phyloP scores from a whole-genome alignment of 192 early-diverging fungal genomes.

The Podila epigama region DNA sequence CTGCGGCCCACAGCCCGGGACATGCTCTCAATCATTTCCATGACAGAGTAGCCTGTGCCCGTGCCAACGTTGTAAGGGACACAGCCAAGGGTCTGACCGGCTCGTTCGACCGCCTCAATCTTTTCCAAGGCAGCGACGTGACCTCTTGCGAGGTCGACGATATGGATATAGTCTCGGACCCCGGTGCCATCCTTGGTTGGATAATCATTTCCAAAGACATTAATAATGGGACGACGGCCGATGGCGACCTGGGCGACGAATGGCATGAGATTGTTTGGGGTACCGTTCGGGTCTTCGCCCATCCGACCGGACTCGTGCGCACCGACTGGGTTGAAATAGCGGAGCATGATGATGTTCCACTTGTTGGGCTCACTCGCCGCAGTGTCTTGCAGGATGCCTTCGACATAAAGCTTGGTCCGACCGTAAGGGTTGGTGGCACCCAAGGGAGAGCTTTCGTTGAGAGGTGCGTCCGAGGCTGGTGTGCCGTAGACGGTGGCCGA shows the following conservation, averaged over 20 bases:
- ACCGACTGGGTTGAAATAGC: slow-evolving; percentile 99
- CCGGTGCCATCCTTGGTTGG: slow-evolving; percentile 92
- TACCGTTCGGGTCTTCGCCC: slow-evolving; percentile 89
- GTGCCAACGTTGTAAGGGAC: slow-evolving; percentile 90
- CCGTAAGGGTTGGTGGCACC: slow-evolving; percentile 91
- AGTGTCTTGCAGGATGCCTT: slow-evolving; percentile 74
- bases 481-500: slow-evolving; percentile 90
- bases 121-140: slow-evolving; percentile 90
- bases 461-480: slow-evolving; percentile 32
- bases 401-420: slow-evolving; percentile 87
- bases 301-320: slow-evolving; percentile 91
- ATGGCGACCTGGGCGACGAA: slow-evolving; percentile 89
- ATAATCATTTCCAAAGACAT: slow-evolving; percentile 94
- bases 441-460: slow-evolving; percentile 64
- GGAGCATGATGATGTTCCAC: slow-evolving; percentile 67
- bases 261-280: slow-evolving; percentile 95
- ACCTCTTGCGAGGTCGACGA: slow-evolving; percentile 89
- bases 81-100: slow-evolving; percentile 57
- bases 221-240: slow-evolving; percentile 83
- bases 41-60: slow-evolving; percentile 88
- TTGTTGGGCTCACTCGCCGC: slow-evolving; percentile 38
- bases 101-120: slow-evolving; percentile 47
- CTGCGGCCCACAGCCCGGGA: slow-evolving; percentile 78
- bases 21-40: slow-evolving; percentile 89
- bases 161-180: slow-evolving; percentile 96